Percentiles rank a stretch among this genome's conserved stretches.
Evolutionary conservation across 176 grass and related monocot genomes (phyloP).

Genomic region (Lolium multiflorum): DNA sequence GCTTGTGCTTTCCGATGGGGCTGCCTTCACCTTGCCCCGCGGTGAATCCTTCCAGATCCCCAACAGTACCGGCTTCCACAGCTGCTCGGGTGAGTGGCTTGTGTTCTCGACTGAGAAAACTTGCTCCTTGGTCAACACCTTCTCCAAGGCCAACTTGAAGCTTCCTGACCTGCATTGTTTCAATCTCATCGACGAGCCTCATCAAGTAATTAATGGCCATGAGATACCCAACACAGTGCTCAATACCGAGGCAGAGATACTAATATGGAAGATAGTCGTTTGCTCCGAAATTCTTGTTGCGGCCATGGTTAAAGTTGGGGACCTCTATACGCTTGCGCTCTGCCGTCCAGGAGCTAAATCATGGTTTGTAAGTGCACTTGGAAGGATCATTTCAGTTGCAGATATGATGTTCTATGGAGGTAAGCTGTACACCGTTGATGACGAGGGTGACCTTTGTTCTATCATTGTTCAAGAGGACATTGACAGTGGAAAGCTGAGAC

Average conservation of each 20-base stretch:
- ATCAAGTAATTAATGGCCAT: not conserved
- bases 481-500: not conserved
- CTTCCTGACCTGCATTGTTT: not conserved
- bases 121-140: not conserved
- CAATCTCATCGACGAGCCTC: not conserved
- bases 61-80: not conserved
- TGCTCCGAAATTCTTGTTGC: not conserved
- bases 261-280: not conserved
- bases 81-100: constrained; percentile 1
- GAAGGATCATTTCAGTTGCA: not conserved
- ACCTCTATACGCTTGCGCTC: not conserved
- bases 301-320: not conserved
- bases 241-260: not conserved
- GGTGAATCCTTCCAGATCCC: not conserved
- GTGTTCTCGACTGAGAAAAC: not conserved
- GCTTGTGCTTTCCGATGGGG: not conserved
- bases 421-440: not conserved
- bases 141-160: not conserved
- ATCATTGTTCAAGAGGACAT: not conserved
- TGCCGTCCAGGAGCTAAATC: not conserved
- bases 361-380: not conserved
- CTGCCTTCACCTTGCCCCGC: not conserved
- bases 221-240: not conserved
- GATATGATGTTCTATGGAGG: not conserved
- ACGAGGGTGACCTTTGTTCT: not conserved